Evolutionary conservation across 345 rosid genomes (phyloP), one percentile per base, ranked within the genome.

Genomic region (Nephelium lappaceum): DNA sequence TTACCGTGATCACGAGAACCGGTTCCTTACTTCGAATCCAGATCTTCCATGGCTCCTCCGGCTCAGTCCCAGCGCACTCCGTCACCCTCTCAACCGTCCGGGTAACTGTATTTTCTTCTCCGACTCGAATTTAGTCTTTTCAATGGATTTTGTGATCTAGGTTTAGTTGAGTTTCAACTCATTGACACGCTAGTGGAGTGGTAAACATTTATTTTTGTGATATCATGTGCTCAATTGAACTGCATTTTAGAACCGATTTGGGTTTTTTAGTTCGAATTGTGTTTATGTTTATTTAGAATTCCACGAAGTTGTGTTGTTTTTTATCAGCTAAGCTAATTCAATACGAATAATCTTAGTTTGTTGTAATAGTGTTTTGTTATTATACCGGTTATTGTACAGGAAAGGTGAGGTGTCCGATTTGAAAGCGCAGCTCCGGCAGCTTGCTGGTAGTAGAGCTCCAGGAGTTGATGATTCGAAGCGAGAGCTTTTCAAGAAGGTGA

Each of bases 71-170:
- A 89, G 79, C 93, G 95, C 76, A 90, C 91, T 78, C 83, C 92
- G 19, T 96, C 99, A 31, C 97, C 97, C 70, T 94, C 99, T 47
- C 98, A 96, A 70, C 99, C 99, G 74, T 96, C 99, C 68, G 98
- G 98, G 99, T 96, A 87, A 87, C 55, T 84, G 69, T 15, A 55
- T 21, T 67, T 66, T 66, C 78, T 73, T 60, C 73, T 19, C 31
- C 27, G 2, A 45, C 16, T 31, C 43, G 31, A 51, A 23, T 58
- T 19, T 60, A 75, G 18, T 65, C 27, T 62, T 38, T 39, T 47
- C 8, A 39, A 5, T 60, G 31, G 2, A 63, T 60, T 51, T 41
- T n/a, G 7, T 11, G 72, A 41, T 71, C 4, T 49, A 57, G 31
- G 76, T 10, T 72, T 75, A 31, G 58, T 24, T 73, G 68, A 73